Base-by-base conservation (phyloP, 345 rosid species). In the Arabis hirsuta region DNA sequence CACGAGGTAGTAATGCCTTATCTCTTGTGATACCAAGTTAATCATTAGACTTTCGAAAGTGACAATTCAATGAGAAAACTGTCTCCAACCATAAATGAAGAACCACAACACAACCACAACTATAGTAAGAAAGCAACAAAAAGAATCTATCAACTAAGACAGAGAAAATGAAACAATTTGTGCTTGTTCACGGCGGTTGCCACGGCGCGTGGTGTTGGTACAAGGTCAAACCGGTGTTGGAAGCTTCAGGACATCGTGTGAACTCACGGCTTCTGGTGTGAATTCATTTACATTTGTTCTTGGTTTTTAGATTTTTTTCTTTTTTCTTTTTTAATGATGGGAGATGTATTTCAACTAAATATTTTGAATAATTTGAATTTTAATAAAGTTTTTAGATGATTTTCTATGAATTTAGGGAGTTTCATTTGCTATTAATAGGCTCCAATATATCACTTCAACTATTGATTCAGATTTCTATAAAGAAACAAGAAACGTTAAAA, bases 121-220 rank as follows among this genome's bases (percentile, higher is more conserved):
- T 14, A 29, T 45, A 44, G 41, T 27, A 45, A 45, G 42, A 31
- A 62, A 5, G 22, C 11, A 34, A 34, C 36, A 24, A 31, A 62
- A 45, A 14, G 10, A 12, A 19, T 0, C 1, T 38, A 58, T 39
- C 63, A 57, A 2, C 19, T 36, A 9, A 70, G 12, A 2, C 27
- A 59, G 50, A 3, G 41, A 36, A 36, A 67, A 60, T 55, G 60
- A 81, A 66, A 53, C 90, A 85, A 24, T 86, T 82, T 62, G 78
- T 88, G 58, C 76, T 77, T 14, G 69, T 77, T 65, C 80, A 77
- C 8, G 77, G 77, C 3, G 69, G 68, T 5, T 65, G 83, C 72
- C 87, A 85, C 26, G 91, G 91, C 0, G 87, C 83, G 0, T 88
- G 93, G 96, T 22, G 79, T 41, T 86, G 93, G 96, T 79, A 83